Conservation (phyloP, 2,329 filamentous ascomycete species). For the Dactylellina parvicollis region DNA sequence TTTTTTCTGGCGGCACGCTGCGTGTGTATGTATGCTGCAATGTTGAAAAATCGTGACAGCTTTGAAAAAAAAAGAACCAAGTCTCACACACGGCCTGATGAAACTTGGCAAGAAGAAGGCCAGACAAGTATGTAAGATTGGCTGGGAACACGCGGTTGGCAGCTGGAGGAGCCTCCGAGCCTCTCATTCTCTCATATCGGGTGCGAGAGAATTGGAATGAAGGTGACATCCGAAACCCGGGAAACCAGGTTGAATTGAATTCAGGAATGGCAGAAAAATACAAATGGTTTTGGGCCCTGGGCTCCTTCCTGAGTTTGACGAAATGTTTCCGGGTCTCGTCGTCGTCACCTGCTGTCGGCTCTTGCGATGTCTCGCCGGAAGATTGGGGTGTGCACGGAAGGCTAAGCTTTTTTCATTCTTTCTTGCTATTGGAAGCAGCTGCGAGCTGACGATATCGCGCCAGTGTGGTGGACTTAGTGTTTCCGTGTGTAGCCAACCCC, state of each 20-base stretch:
- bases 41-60: constrained; percentile 7
- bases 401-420: constrained; percentile 19
- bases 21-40: no score
- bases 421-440: background rate
- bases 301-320: constrained; percentile 11
- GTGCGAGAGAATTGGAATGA: constrained; percentile 38
- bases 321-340: constrained; percentile 28
- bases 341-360: constrained; percentile 19
- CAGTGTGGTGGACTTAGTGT: background rate
- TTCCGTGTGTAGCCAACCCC: constrained; percentile 17
- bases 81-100: background rate
- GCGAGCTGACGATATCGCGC: no score
- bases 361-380: constrained; percentile 2
- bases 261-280: no score
- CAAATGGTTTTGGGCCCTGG: background rate
- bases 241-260: no score
- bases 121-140: constrained; percentile 23
- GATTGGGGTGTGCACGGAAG: background rate
- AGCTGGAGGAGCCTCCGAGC: constrained; percentile 4
- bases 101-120: constrained; percentile 38
- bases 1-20: background rate
- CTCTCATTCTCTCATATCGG: no score
- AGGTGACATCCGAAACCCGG: constrained; percentile 34
- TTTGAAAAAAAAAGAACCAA: background rate
- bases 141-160: constrained; percentile 33